Evolutionary conservation across 2,329 filamentous ascomycete genomes (phyloP), one percentile per base, ranked within the genome.

Genomic region (Hypoxylon sp.): DNA sequence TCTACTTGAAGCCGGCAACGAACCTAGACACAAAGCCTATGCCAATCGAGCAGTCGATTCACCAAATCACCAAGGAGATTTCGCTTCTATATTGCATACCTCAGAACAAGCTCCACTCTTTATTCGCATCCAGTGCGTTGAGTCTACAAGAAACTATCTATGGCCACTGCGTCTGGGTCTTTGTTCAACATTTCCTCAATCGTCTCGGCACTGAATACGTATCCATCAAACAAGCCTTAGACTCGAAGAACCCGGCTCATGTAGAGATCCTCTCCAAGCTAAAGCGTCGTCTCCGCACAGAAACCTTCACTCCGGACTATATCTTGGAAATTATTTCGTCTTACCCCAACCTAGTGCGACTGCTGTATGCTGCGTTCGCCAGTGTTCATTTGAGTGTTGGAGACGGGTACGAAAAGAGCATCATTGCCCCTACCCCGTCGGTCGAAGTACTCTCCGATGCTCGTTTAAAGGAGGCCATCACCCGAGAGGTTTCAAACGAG

Each of bases 1-100:
- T 98, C 70, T 99, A 99, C 81, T 87, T 99, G 67, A 91, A 92
- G 73, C 94, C 93, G 22, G 87, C 92, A 17, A 79, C 85, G 52
- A 87, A 87, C 71, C 80, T 86, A 24, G 83, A 88, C 39, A 81
- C 86, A 46, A 85, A 87, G 63, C 83, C 84, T 78, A 94, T 95
- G 42, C 91, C 94, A 0, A 94, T 98, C 73, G 94, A 98, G 76
- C 92, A 95, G 74, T 96, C 95, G 2, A 97, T 99, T 73, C 93
- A 98, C 82, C 96, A 99, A 82, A 98, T 99, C 84, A 97, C 96
- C 84, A 98, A 98, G 87, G 96, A 99, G 81, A 91, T 97, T 55
- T 98, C 96, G 1, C 88, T 99, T 65, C 86, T 99, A 17, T 99
- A 98, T 88, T 99, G 96, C 80, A 92, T 99, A 73, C 96, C 96